Evolutionary conservation across 192 early-diverging fungal genomes (phyloP).

Genomic region (Coemansia sp.): DNA sequence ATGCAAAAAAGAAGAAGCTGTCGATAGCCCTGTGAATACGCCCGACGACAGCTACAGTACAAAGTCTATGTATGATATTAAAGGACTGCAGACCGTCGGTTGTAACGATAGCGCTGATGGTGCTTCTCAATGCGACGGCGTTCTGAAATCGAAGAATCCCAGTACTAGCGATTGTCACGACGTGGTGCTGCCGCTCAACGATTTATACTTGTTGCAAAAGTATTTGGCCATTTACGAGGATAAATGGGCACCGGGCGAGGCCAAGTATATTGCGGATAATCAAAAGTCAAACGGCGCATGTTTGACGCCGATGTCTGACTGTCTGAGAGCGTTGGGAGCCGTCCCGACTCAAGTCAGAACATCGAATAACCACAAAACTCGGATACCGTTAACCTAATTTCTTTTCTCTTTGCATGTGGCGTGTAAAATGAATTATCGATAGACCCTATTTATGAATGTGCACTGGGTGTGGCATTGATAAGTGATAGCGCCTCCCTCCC

Average conservation of each 20-base stretch:
- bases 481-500: neutral
- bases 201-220: conserved; percentile 54
- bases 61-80: conserved; percentile 39
- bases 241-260: conserved; percentile 33
- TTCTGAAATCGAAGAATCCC: neutral
- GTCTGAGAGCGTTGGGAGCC: conserved; percentile 26
- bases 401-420: neutral
- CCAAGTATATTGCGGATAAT: conserved; percentile 4
- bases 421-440: neutral
- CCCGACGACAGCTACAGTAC: conserved; percentile 21
- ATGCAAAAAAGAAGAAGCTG: neutral
- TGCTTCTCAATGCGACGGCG: neutral
- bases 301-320: conserved; percentile 28
- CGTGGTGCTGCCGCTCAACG: conserved; percentile 40
- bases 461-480: neutral
- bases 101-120: neutral
- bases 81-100: neutral
- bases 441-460: neutral
- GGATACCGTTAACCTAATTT: conserved; percentile 18
- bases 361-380: conserved; percentile 36
- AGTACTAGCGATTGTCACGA: conserved; percentile 6
- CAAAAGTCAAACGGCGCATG: neutral
- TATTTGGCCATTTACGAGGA: conserved; percentile 45
- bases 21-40: neutral
- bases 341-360: conserved; percentile 26